Conservation (phyloP, 169 alveolate species). For the Neospora caninum region DNA sequence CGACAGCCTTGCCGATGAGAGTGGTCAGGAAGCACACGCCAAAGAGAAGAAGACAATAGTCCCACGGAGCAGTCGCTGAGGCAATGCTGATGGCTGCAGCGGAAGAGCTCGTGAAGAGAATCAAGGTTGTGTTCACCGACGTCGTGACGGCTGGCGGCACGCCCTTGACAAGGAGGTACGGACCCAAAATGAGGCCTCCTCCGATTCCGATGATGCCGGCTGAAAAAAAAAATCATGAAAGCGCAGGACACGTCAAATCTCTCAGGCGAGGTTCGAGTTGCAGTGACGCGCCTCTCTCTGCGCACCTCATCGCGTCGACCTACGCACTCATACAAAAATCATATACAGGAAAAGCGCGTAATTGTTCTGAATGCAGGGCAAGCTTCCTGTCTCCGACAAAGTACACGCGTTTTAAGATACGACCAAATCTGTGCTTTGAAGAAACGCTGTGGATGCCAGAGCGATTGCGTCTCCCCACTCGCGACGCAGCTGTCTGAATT, state of each 20-base stretch:
- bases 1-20: constrained; percentile 52
- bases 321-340: no score
- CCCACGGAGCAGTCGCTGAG: constrained; percentile 56
- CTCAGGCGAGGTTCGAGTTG: neutral
- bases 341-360: no score
- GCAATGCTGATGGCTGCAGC: constrained; percentile 58
- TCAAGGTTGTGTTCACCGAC: constrained; percentile 60
- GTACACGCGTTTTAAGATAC: no score
- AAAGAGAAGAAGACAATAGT: constrained; percentile 39
- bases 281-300: neutral
- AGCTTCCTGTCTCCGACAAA: no score
- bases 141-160: constrained; percentile 76
- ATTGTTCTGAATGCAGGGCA: no score
- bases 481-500: no score
- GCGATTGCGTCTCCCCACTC: no score
- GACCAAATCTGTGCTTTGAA: no score
- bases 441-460: no score
- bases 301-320: no score
- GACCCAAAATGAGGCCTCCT: constrained; percentile 79
- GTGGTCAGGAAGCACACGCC: constrained; percentile 60
- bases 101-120: constrained; percentile 58
- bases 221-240: constrained; percentile 1
- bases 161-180: constrained; percentile 74
- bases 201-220: constrained; percentile 81
- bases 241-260: neutral